Percentiles rank a stretch among this genome's conserved stretches.
phyloP scores from a whole-genome alignment of 169 alveolate genomes.

The Eimeria brunetti region DNA sequence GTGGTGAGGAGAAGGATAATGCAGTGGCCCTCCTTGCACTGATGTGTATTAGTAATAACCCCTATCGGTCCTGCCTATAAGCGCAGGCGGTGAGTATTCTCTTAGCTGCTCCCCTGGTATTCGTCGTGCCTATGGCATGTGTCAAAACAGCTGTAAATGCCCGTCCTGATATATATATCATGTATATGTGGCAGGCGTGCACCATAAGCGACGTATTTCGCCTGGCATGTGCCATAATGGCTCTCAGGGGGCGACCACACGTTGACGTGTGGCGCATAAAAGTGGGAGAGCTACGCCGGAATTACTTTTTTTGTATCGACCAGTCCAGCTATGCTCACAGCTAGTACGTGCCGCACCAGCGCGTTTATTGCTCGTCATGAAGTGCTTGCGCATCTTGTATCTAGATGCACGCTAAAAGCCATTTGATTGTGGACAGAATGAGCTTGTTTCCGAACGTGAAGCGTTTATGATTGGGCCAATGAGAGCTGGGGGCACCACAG shows the following conservation, averaged over 20 bases:
- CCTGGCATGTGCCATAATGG: background rate
- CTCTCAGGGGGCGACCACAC: background rate
- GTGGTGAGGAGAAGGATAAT: background rate
- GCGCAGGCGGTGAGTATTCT: constrained; percentile 4
- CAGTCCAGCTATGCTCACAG: background rate
- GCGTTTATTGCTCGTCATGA: background rate
- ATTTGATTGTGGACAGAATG: background rate
- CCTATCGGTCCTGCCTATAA: background rate
- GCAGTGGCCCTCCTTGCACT: background rate
- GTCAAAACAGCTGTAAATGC: background rate
- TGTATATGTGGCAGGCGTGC: background rate
- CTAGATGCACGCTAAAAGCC: background rate
- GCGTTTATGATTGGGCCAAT: background rate
- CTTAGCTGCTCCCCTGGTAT: background rate
- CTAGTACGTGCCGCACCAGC: background rate
- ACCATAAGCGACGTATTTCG: background rate
- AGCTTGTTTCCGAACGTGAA: background rate
- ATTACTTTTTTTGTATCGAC: background rate
- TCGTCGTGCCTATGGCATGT: background rate
- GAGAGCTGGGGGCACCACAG: background rate
- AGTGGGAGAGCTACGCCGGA: background rate
- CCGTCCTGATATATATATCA: background rate
- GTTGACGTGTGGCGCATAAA: background rate
- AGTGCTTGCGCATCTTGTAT: background rate
- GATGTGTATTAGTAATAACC: background rate